phyloP scores from a whole-genome alignment of 768 basidiomycete genomes.

The Boletus huronensis region DNA sequence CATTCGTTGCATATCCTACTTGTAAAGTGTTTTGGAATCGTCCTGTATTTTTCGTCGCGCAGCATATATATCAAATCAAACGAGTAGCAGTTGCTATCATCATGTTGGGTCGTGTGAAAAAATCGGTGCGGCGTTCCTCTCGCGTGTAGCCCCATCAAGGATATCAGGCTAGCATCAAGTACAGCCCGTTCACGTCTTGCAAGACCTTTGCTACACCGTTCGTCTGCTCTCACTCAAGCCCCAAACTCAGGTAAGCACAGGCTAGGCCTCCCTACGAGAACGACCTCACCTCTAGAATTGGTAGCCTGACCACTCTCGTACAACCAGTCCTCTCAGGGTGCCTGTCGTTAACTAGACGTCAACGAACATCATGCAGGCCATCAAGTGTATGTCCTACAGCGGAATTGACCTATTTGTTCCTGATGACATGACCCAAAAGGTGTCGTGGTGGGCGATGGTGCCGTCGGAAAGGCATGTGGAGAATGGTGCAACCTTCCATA shows the following conservation, averaged over 20 bases:
- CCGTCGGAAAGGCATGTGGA: conserved; percentile 85
- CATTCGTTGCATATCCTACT: conserved; percentile 25
- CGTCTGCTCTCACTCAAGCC: not conserved
- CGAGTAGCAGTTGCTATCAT: conserved; percentile 3
- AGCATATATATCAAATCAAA: not conserved
- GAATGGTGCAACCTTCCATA: conserved; percentile 1
- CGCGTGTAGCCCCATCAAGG: conserved; percentile 24
- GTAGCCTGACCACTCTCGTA: conserved; percentile 14
- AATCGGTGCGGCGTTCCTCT: conserved; percentile 15
- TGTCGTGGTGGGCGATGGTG: conserved; percentile 98
- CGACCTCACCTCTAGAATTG: conserved; percentile 10
- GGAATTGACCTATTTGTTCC: conserved; percentile 26
- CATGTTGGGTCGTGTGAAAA: conserved; percentile 22
- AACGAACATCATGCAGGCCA: conserved; percentile 68
- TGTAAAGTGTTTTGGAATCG: conserved; percentile 33
- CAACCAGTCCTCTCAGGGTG: conserved; percentile 10
- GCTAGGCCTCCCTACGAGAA: not conserved
- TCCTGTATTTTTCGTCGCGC: conserved; percentile 23
- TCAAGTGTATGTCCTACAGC: conserved; percentile 66
- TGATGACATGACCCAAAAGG: conserved; percentile 47
- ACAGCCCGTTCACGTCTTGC: conserved; percentile 18
- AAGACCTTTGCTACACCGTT: not conserved
- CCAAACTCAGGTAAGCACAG: conserved; percentile 4
- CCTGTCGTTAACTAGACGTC: conserved; percentile 14
- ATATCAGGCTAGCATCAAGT: conserved; percentile 29